Base-by-base conservation (phyloP, 768 basidiomycete genomes). In the Termitomyces sp. region DNA sequence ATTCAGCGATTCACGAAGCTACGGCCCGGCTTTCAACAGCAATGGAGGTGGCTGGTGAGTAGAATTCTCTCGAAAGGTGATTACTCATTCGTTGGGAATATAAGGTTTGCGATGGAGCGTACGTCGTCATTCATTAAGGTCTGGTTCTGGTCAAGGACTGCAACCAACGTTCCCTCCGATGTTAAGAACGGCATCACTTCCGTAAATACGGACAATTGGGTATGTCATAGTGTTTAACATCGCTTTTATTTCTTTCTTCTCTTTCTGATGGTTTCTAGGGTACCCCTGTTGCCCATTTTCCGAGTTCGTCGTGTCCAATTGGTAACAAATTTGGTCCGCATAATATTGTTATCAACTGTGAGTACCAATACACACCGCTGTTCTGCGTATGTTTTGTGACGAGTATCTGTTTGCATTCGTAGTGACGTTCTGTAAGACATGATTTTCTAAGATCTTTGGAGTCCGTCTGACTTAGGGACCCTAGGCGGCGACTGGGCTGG, bases 61-160 rank as follows among this genome's bases (percentile, higher is more conserved):
- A 20, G 40, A 29, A 38, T 46, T 49, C 29, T 54, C 25, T 17
- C 7, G 1, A 9, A 29, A 36, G 40, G 12, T 32, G 15, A 7
- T 42, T 29, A 7, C 36, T 38, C 7, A 43, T 32, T 15, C 1
- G 10, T 5, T 31, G 29, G 9, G 47, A 4, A 48, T 34, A 9
- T n/a, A 15, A 87, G 83, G 82, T 87, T 79, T 70, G 87, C 86
- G 1, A 75, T 88, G 67, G 86, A 88, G 68, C 80, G 87, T 42
- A 86, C 86, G 0, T 65, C 71, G 25, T 67, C 68, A 4, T 83
- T 79, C 69, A 84, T 91, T 68, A 87, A 86, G 62, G 77, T 89
- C 50, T 91, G 85, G 83, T 91, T 88, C 74, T 91, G 87, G 86
- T 76, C 85, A 1, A 77, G 86, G 46, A 73, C 71, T 52, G 77